Conservation (phyloP, 225 moss, liverwort and hornwort genomes). For the Ulota crispa region DNA sequence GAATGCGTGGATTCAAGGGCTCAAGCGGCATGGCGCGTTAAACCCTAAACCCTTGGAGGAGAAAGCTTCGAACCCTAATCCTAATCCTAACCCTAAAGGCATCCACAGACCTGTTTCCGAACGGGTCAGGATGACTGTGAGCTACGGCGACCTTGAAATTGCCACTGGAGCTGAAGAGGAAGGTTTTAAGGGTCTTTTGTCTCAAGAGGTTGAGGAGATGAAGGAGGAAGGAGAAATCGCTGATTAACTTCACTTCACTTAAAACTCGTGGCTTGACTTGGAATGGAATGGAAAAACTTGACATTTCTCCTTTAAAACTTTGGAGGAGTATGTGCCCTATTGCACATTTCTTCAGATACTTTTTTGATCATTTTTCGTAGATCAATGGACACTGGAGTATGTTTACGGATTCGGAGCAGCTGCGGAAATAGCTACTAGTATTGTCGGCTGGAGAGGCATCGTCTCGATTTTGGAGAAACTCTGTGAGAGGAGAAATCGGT, state of each 20-base stretch:
- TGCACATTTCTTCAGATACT: neutral
- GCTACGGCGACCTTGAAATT: conserved; percentile 60
- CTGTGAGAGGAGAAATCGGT: neutral
- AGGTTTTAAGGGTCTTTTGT: neutral
- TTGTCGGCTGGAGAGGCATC: neutral
- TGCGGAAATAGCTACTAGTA: neutral
- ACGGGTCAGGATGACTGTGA: conserved; percentile 72
- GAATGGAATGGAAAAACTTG: neutral
- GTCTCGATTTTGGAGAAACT: conserved; percentile 13
- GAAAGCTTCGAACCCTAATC: neutral
- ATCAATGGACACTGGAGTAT: neutral
- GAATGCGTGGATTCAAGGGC: conserved; percentile 87
- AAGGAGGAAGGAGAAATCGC: conserved; percentile 42
- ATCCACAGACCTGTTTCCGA: conserved; percentile 46
- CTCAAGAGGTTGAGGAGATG: conserved; percentile 10
- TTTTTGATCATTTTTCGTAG: neutral
- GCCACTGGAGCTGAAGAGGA: neutral
- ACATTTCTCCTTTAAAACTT: neutral
- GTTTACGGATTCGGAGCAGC: conserved; percentile 9
- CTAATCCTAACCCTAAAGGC: neutral
- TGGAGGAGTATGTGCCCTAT: neutral
- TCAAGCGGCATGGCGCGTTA: conserved; percentile 38
- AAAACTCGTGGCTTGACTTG: neutral
- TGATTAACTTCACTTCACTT: conserved; percentile 19
- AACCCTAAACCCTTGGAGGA: conserved; percentile 34